Evolutionary conservation across 1,139 yeast species (phyloP).

Genomic region (Saccharomyces uvarum): DNA sequence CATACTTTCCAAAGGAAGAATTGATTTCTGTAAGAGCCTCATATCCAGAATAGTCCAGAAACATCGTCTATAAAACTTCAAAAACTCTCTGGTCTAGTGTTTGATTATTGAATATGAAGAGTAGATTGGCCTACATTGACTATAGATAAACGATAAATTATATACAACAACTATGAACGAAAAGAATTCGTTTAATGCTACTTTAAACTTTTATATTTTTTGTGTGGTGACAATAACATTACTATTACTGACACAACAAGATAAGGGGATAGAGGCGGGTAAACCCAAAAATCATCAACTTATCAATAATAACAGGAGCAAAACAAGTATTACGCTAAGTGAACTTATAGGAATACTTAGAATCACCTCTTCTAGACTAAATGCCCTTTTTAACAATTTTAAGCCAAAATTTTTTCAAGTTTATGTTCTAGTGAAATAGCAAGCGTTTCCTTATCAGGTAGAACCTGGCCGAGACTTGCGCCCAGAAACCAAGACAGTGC

Average conservation of each 20-base stretch:
- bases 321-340: background rate
- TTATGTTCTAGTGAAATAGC: too few species aligned
- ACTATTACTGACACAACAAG: background rate
- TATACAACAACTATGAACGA: too few species aligned
- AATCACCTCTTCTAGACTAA: too few species aligned
- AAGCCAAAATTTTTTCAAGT: too few species aligned
- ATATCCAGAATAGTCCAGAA: conserved; percentile 1
- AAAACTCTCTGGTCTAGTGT: background rate
- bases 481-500: too few species aligned
- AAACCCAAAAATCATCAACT: background rate
- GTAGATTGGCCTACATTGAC: too few species aligned
- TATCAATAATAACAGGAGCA: background rate
- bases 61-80: background rate
- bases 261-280: background rate
- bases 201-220: background rate
- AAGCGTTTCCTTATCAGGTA: too few species aligned
- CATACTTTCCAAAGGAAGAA: background rate
- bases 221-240: background rate
- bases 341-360: background rate
- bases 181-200: too few species aligned
- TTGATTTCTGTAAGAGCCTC: background rate
- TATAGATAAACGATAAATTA: too few species aligned
- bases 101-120: background rate
- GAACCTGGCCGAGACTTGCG: too few species aligned
- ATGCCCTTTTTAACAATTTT: too few species aligned